Base-by-base conservation (phyloP, 2,329 filamentous ascomycete genomes). In the Neoscytalidium dimidiatum region DNA sequence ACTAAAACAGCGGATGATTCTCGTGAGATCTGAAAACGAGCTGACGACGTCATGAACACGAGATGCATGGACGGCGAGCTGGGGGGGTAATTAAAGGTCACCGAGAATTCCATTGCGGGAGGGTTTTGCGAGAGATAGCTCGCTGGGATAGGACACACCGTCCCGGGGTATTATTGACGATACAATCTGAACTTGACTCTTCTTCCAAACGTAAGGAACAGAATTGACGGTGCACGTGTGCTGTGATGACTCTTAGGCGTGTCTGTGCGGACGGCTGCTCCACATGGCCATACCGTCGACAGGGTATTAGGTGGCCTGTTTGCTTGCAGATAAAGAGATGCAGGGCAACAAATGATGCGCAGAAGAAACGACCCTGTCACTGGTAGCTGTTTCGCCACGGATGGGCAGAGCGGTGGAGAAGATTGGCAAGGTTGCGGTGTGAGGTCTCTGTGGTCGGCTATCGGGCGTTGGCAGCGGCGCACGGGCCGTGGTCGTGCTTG, bases 351-450 rank as follows among this genome's bases (percentile, higher is more conserved):
- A n/a, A n/a, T n/a, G n/a, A n/a, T n/a, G n/a, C n/a, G n/a, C n/a
- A n/a, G n/a, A n/a, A n/a, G n/a, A n/a, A n/a, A n/a, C n/a, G n/a
- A n/a, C n/a, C n/a, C n/a, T n/a, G 49, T 14, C 8, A 29, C n/a
- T 5, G 23, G 13, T 8, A 13, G 26, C 7, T 6, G 28, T 31
- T 33, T 11, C 14, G 49, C 9, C 14, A 13, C 28, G n/a, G 28
- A 31, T 31, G 13, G 17, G 19, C 28, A 31, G 17, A 23, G 3
- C 13, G 28, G 49, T 52, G 49, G 49, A 33, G 28, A 52, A 19
- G 49, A 52, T 52, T 17, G 31, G 49, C 49, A 52, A 52, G 49
- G 33, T 33, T 52, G 49, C 49, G 49, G 49, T 52, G 49, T 21
- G 49, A 49, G 23, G 46, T 7, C 46, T 17, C 46, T 17, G 46